phyloP scores from a whole-genome alignment of 306 rosid genomes.

The Cajanus cajan region DNA sequence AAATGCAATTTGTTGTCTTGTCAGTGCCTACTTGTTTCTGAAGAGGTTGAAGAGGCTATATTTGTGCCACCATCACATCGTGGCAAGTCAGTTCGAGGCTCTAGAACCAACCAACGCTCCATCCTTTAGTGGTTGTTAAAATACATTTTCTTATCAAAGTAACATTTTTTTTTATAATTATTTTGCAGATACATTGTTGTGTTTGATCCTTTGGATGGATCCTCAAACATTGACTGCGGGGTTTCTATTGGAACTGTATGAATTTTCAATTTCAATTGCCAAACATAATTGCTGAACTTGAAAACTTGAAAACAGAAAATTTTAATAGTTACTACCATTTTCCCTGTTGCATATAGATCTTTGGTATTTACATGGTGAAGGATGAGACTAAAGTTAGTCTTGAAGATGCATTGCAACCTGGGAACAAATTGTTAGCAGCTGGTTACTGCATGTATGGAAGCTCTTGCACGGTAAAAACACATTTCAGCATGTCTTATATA shows the following conservation, averaged over 20 bases:
- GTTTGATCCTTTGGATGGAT: constrained; percentile 76
- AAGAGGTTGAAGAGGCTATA: constrained; percentile 81
- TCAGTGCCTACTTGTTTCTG: constrained; percentile 90
- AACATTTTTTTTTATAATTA: neutral
- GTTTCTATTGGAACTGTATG: constrained; percentile 97
- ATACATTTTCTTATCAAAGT: neutral
- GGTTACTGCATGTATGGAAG: constrained; percentile 99
- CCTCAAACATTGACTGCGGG: constrained; percentile 89
- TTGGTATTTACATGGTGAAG: constrained; percentile 71
- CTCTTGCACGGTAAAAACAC: constrained; percentile 85
- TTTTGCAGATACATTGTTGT: constrained; percentile 76
- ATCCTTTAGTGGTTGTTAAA: neutral
- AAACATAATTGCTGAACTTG: neutral
- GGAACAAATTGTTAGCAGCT: constrained; percentile 74
- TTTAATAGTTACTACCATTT: neutral
- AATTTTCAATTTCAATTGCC: neutral
- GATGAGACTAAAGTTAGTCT: constrained; percentile 50
- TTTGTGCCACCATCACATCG: constrained; percentile 57
- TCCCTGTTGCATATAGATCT: constrained; percentile 51
- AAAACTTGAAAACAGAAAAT: neutral
- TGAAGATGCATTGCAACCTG: constrained; percentile 80
- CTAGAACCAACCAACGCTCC: neutral
- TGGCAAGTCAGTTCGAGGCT: constrained; percentile 41
- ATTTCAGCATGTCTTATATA: neutral
- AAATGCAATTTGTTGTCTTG: constrained; percentile 27